Base-by-base conservation (phyloP, 2,329 filamentous ascomycete genomes). In the Penicillium sp. region DNA sequence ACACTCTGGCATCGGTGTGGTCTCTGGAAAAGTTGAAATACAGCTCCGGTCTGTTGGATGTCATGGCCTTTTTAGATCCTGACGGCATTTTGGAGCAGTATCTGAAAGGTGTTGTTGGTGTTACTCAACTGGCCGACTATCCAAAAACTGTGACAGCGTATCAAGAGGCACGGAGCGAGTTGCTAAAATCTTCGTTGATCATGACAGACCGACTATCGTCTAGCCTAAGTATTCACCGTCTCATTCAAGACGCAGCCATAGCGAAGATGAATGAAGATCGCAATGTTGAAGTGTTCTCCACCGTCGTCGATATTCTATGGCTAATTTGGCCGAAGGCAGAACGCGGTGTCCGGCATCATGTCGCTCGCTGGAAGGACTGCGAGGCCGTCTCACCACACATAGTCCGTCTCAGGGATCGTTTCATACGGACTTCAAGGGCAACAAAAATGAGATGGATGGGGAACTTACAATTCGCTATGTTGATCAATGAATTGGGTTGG, bases 211-310 rank as follows among this genome's bases (percentile, higher is more conserved):
- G 23, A 23, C 7, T 16, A 2, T 14, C 20, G 5, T 14, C 20
- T 5, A 38, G 11, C 5, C 30, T 54, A 5, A 38, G 2, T 4
- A 47, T 54, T n/a, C 20, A 54, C 16, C 42, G 28, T 5, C 26
- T 54, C 12, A 47, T 54, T 14, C 52, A 54, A 38, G 51, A 53
- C 16, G 18, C 40, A 38, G 42, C 28, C 11, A 33, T 23, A 11
- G 51, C 51, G 9, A 53, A n/a, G 45, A 53, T 53, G 51, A 28
- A 20, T 12, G 50, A 52, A 28, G 38, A 43, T 45, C 20, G 3
- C n/a, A 5, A 20, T 26, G 9, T 9, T 28, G 26, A 28, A 28
- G 26, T 28, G 9, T 28, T 28, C 9, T 28, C 26, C 5, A 28
- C 26, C 26, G 26, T 28, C 26, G 26, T 28, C 9, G 26, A 28